Evolutionary conservation across 768 basidiomycete species (phyloP).

Genomic region (Cantharellus anzutake): DNA sequence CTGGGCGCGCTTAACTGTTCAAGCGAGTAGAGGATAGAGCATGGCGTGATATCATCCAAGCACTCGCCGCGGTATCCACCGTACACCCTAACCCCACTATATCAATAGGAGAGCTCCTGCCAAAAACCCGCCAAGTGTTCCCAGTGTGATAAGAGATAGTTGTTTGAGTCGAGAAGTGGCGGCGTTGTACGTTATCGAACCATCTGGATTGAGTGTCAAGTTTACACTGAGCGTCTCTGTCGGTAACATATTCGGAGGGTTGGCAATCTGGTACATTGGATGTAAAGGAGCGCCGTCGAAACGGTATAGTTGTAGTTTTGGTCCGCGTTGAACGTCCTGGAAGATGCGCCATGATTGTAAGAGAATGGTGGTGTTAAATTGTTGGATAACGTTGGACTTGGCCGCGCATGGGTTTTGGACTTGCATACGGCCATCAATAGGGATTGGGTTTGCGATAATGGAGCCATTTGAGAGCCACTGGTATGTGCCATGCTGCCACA

Average conservation of each 20-base stretch:
- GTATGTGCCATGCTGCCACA: slow-evolving; percentile 81
- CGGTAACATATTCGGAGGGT: slow-evolving; percentile 74
- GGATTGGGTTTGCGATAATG: slow-evolving; percentile 49
- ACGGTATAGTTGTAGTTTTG: slow-evolving; percentile 57
- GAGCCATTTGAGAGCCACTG: slow-evolving; percentile 55
- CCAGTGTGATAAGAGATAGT: background rate
- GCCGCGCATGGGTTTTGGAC: slow-evolving; percentile 88
- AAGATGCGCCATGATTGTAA: slow-evolving; percentile 53
- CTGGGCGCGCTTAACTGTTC: too few species aligned
- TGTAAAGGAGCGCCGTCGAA: slow-evolving; percentile 63
- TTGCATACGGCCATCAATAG: slow-evolving; percentile 76
- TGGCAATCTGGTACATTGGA: slow-evolving; percentile 45
- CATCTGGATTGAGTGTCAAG: background rate
- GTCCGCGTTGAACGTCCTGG: slow-evolving; percentile 37
- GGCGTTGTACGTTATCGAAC: background rate
- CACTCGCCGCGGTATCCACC: too few species aligned
- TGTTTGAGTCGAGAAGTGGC: background rate
- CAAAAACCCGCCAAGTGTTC: background rate
- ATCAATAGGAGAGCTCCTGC: background rate
- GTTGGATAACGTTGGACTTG: slow-evolving; percentile 68
- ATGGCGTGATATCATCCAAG: too few species aligned
- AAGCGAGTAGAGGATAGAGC: too few species aligned
- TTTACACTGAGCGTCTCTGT: slow-evolving; percentile 29
- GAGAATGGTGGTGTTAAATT: slow-evolving; percentile 59
- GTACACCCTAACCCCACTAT: background rate